Conservation (phyloP, 2,329 filamentous ascomycete species). For the Lasiodiplodia hormozganensis region DNA sequence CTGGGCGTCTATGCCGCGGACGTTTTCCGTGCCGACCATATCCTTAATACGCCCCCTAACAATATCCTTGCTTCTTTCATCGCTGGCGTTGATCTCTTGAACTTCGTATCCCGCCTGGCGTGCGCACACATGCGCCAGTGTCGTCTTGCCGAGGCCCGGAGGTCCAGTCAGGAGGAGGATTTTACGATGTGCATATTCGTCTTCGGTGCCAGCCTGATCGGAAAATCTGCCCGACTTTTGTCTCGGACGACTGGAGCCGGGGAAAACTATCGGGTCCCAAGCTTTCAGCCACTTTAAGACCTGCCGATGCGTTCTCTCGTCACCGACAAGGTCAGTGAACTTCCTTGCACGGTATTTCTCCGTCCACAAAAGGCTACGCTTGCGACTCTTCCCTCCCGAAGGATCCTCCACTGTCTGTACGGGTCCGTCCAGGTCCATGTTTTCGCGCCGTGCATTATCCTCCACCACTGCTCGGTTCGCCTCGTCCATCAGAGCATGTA, state of each 20-base stretch:
- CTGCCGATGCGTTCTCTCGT: constrained; percentile 89
- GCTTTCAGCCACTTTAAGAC: constrained; percentile 92
- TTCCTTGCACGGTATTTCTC: constrained; percentile 94
- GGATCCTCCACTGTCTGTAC: constrained; percentile 48
- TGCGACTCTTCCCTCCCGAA: constrained; percentile 36
- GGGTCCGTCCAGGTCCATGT: constrained; percentile 39
- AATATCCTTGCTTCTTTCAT: constrained; percentile 87
- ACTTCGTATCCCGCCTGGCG: constrained; percentile 95
- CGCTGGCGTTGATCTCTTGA: constrained; percentile 96
- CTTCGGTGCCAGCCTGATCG: constrained; percentile 54
- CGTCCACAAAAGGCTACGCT: constrained; percentile 77
- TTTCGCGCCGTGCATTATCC: constrained; percentile 37
- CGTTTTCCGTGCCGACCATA: constrained; percentile 91
- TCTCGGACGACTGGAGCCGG: constrained; percentile 70
- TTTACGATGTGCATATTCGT: constrained; percentile 82
- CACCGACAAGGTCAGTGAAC: constrained; percentile 92
- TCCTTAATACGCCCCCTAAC: constrained; percentile 92
- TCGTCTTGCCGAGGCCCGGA: constrained; percentile 94
- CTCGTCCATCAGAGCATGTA: constrained; percentile 80
- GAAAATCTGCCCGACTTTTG: constrained; percentile 53
- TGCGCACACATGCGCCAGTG: constrained; percentile 93
- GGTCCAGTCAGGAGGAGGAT: constrained; percentile 90
- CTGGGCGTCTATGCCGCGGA: constrained; percentile 72
- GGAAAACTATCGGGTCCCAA: constrained; percentile 94
- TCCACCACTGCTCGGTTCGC: constrained; percentile 66